Evolutionary conservation across 1,139 yeast genomes (phyloP), one percentile per base, ranked within the genome.

Genomic region (Taiozyma sp.): DNA sequence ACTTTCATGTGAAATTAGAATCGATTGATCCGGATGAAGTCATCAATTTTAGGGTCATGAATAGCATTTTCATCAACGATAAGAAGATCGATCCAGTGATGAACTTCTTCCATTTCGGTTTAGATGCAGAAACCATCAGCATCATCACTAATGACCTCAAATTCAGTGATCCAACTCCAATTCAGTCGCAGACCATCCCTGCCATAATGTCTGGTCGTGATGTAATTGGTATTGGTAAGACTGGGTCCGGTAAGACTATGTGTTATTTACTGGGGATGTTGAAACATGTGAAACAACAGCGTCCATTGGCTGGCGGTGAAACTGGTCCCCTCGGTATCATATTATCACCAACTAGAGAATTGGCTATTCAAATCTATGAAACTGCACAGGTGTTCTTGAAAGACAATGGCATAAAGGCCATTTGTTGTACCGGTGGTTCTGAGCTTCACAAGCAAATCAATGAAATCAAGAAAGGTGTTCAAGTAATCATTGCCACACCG

Each of bases 191-290:
- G 64, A 92, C 97, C 0, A 75, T 92, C 19, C 99, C 99, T 0
- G 87, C 92, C 0, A 81, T 91, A 19, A 86, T 93, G 93, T 76
- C 86, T 6, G 98, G 99, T 0, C 70, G 88, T 51, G 98, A 95
- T 70, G 81, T 93, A 5, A 86, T 95, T 49, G 98, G 97, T 8
- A 87, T 93, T 34, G 98, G 99, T 0, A 90, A 91, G 59, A 93
- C 99, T 0, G 99, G 99, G 0, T 89, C 97, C 3, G 99, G 99
- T 2, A 93, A 93, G 65, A 95, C 99, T 0, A 75, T 93, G 62
- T 87, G 97, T 1, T 95, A 89, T 68, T 73, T 91, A 10, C 66
- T 95, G 12, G 98, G 99, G 0, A 70, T 93, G 70, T 72, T 93
- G 48, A 75, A 97, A 48, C 98, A 93, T 55, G 80, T 95, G 7